Percentiles rank a stretch among this genome's conserved stretches.
phyloP scores from a whole-genome alignment of 108 stramenopile genomes.

The Cyclotella distinguenda region DNA sequence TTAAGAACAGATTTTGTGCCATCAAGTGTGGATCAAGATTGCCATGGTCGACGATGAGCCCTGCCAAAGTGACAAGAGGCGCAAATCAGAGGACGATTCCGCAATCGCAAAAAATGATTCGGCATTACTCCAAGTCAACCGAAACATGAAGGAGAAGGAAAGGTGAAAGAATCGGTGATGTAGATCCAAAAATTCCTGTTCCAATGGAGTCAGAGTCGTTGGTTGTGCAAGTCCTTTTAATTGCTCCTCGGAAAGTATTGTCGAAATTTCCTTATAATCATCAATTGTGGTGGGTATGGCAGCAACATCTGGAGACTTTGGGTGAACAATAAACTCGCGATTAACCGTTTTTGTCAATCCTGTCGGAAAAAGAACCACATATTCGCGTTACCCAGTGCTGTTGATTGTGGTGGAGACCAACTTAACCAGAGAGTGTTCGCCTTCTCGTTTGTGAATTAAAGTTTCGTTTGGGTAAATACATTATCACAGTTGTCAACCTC shows the following conservation, averaged over 20 bases:
- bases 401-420: neutral
- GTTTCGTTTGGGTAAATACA: constrained; percentile 4
- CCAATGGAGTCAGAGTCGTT: neutral
- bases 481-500: too few relatives aligned
- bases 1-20: constrained; percentile 2
- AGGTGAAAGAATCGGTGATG: constrained; percentile 10
- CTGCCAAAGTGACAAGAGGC: constrained; percentile 2
- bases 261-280: neutral
- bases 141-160: constrained; percentile 3
- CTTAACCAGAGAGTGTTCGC: neutral
- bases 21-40: neutral
- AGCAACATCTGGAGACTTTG: constrained; percentile 2
- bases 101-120: neutral
- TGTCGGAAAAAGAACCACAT: neutral
- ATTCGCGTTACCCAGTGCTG: neutral
- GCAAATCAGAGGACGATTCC: neutral
- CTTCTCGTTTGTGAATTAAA: constrained; percentile 8
- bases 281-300: neutral
- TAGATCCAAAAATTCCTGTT: constrained; percentile 9
- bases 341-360: neutral
- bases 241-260: neutral
- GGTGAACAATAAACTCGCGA: neutral
- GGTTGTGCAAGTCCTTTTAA: neutral
- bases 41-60: neutral
- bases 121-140: constrained; percentile 4